Conservation (phyloP, 1,139 yeast species). For the Pneumocystis sp. region DNA sequence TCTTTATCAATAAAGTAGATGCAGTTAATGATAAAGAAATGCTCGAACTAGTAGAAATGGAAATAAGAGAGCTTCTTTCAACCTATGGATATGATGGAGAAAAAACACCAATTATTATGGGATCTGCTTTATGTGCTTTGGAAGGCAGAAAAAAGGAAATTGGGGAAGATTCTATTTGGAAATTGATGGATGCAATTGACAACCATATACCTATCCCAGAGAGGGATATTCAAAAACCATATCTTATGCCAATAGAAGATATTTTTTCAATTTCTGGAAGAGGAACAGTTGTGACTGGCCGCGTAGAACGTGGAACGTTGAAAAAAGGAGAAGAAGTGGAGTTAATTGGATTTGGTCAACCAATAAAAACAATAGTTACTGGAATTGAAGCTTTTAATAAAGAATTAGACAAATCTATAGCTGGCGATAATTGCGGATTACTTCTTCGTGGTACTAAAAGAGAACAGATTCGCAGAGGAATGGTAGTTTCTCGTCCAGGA, state of each 20-base stretch:
- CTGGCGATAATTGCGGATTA: slow-evolving; percentile 98
- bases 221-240: slow-evolving; percentile 93
- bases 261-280: slow-evolving; percentile 97
- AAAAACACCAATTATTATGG: slow-evolving; percentile 95
- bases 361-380: slow-evolving; percentile 85
- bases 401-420: slow-evolving; percentile 93
- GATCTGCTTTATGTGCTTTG: slow-evolving; percentile 94
- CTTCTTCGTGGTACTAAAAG: slow-evolving; percentile 96
- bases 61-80: slow-evolving; percentile 89
- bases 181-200: slow-evolving; percentile 83
- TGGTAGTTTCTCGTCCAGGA: slow-evolving; percentile 91
- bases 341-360: slow-evolving; percentile 82
- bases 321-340: slow-evolving; percentile 98
- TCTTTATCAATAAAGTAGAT: slow-evolving; percentile 94
- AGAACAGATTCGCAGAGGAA: slow-evolving; percentile 93
- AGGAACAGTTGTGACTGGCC: slow-evolving; percentile 98
- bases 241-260: slow-evolving; percentile 94
- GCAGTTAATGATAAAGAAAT: slow-evolving; percentile 97
- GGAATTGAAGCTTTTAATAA: slow-evolving; percentile 99
- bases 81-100: slow-evolving; percentile 97
- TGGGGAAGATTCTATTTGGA: slow-evolving; percentile 71
- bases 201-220: slow-evolving; percentile 89
- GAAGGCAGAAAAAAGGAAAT: slow-evolving; percentile 82
- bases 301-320: slow-evolving; percentile 94
- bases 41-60: slow-evolving; percentile 99